phyloP scores from a whole-genome alignment of 352 stramenopile genomes.

The Thalassiosira hispida region DNA sequence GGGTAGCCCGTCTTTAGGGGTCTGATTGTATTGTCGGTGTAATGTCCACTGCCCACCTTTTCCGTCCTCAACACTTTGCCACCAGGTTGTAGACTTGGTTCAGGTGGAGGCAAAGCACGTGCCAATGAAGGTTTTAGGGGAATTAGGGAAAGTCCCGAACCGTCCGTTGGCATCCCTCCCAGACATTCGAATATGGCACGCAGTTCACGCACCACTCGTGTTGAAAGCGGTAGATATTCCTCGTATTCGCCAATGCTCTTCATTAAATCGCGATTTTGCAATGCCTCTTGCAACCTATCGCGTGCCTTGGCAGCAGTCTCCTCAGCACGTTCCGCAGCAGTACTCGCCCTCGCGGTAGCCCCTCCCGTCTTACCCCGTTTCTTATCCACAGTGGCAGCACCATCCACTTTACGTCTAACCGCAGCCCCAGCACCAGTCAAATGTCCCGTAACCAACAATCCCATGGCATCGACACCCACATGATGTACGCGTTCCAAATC shows the following conservation, averaged over 20 bases:
- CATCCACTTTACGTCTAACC: slow-evolving; percentile 66
- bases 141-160: neutral
- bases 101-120: neutral
- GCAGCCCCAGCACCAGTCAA: slow-evolving; percentile 67
- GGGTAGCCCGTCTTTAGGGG: slow-evolving; percentile 72
- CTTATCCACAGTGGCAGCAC: neutral
- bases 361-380: neutral
- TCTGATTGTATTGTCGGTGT: slow-evolving; percentile 58
- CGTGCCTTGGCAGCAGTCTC: slow-evolving; percentile 54
- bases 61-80: slow-evolving; percentile 72
- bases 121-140: neutral
- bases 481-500: slow-evolving; percentile 75
- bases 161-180: slow-evolving; percentile 48
- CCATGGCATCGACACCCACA: slow-evolving; percentile 77
- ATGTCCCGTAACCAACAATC: slow-evolving; percentile 69
- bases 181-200: slow-evolving; percentile 83
- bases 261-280: slow-evolving; percentile 83
- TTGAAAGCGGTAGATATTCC: slow-evolving; percentile 79
- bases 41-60: slow-evolving; percentile 79
- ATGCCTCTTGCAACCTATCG: slow-evolving; percentile 65
- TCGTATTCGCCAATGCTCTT: slow-evolving; percentile 83
- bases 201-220: slow-evolving; percentile 75
- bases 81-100: slow-evolving; percentile 40
- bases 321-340: slow-evolving; percentile 39
- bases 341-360: neutral